Percentiles rank a stretch among this genome's conserved stretches.
Conservation (phyloP, 2,329 filamentous ascomycete genomes). For the Aspergillus costaricaensis region DNA sequence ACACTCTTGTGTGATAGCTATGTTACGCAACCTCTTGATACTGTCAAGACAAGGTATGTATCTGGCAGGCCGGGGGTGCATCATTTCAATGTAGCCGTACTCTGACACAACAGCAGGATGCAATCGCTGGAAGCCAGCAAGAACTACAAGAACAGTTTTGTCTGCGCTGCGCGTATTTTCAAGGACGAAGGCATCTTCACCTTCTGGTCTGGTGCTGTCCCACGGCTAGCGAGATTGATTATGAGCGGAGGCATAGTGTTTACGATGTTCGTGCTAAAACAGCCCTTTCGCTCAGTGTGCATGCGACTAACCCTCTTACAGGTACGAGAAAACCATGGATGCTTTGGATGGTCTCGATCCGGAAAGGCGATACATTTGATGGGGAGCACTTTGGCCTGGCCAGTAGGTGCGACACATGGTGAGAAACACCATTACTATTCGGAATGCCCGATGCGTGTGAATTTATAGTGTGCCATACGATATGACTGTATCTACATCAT, state of each 20-base stretch:
- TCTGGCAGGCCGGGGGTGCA: background rate
- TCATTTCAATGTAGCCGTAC: no score
- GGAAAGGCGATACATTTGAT: slow-evolving; percentile 75
- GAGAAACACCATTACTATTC: background rate
- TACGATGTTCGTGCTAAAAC: slow-evolving; percentile 67
- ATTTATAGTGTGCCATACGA: background rate
- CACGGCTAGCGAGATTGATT: slow-evolving; percentile 78
- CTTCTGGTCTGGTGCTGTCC: slow-evolving; percentile 91
- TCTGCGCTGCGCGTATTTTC: slow-evolving; percentile 80
- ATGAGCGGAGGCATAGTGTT: slow-evolving; percentile 97
- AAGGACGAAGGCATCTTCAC: slow-evolving; percentile 86
- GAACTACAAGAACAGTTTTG: slow-evolving; percentile 83
- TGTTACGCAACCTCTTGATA: slow-evolving; percentile 74
- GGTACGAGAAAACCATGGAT: slow-evolving; percentile 95
- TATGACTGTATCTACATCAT: background rate
- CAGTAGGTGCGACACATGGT: background rate
- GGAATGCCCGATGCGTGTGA: background rate
- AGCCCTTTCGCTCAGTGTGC: background rate
- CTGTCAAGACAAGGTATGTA: slow-evolving; percentile 76
- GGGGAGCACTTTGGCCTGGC: background rate
- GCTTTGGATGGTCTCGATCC: slow-evolving; percentile 79
- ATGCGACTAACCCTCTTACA: slow-evolving; percentile 21
- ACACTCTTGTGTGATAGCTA: slow-evolving; percentile 39
- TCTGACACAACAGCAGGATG: slow-evolving; percentile 62
- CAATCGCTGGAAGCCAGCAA: slow-evolving; percentile 85